These are phyloP conservation scores for Wolfiporia cocos DNA, from an alignment of 1,284 basidiomycete genomes.

Conservation along the genomic window DNA sequence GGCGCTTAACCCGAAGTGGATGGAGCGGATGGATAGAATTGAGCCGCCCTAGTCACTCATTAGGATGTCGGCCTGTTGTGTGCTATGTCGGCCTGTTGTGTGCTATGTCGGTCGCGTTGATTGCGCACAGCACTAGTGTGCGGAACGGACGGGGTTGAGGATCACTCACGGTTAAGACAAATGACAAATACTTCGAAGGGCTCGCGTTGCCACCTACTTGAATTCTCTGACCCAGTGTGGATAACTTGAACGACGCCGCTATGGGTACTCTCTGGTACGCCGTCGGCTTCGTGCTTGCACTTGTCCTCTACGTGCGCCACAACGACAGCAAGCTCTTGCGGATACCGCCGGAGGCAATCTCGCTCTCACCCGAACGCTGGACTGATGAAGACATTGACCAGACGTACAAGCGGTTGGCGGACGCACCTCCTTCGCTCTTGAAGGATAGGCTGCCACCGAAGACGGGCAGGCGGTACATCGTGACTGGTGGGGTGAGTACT, in stretches of 20 bases:
- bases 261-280: slow-evolving; percentile 8
- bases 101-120: too few species aligned
- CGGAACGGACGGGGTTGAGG: too few species aligned
- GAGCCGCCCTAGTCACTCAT: too few species aligned
- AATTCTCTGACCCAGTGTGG: not conserved
- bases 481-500: slow-evolving; percentile 44
- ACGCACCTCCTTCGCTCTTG: slow-evolving; percentile 26
- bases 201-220: too few species aligned
- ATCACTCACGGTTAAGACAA: too few species aligned
- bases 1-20: too few species aligned
- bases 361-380: slow-evolving; percentile 41
- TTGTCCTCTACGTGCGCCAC: slow-evolving; percentile 38
- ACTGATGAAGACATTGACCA: slow-evolving; percentile 32
- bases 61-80: too few species aligned
- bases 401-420: slow-evolving; percentile 29
- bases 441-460: slow-evolving; percentile 39
- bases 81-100: too few species aligned
- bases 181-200: too few species aligned
- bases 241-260: not conserved
- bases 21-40: too few species aligned
- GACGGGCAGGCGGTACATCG: slow-evolving; percentile 51
- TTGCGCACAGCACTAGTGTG: too few species aligned
- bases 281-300: slow-evolving; percentile 12
- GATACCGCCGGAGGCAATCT: slow-evolving; percentile 36
- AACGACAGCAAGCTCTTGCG: slow-evolving; percentile 46